phyloP scores from a whole-genome alignment of 2,329 filamentous ascomycete genomes.

The Phialophora verrucosa region DNA sequence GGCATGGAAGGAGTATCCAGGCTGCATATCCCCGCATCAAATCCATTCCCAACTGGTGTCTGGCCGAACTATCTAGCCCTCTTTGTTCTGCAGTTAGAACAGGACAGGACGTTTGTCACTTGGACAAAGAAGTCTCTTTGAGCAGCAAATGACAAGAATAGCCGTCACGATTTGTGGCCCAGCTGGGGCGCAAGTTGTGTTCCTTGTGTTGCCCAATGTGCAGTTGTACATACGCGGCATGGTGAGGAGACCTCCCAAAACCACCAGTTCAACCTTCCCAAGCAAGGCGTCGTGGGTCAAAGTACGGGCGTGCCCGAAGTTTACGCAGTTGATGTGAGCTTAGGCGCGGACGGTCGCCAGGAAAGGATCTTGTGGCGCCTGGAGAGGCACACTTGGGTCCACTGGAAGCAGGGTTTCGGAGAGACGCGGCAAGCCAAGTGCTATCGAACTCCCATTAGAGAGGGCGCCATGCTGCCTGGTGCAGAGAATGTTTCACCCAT shows the following conservation, averaged over 20 bases:
- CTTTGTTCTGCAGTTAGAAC: constrained; percentile 3
- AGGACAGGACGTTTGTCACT: neutral
- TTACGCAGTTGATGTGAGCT: neutral
- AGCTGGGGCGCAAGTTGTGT: neutral
- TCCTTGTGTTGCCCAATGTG: neutral
- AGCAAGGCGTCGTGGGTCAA: neutral
- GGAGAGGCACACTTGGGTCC: constrained; percentile 2
- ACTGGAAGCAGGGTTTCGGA: constrained; percentile 11
- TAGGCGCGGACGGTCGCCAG: neutral
- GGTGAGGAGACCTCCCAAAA: neutral
- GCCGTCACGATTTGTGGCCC: neutral
- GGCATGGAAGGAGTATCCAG: constrained; percentile 8
- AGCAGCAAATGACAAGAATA: constrained; percentile 9
- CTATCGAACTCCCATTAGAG: neutral
- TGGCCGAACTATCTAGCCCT: neutral
- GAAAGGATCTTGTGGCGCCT: constrained; percentile 9
- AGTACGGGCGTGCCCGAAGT: constrained; percentile 17
- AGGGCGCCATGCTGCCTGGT: constrained; percentile 8
- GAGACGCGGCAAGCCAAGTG: constrained; percentile 6
- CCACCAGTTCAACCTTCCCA: neutral
- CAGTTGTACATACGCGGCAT: neutral
- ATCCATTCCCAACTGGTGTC: neutral
- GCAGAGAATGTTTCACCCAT: constrained; percentile 7
- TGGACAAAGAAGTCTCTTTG: constrained; percentile 3
- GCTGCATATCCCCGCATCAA: constrained; percentile 1